These are phyloP conservation scores for Emmonsia crescens DNA, from an alignment of 2,329 filamentous ascomycete genomes.

Conservation along the genomic window DNA sequence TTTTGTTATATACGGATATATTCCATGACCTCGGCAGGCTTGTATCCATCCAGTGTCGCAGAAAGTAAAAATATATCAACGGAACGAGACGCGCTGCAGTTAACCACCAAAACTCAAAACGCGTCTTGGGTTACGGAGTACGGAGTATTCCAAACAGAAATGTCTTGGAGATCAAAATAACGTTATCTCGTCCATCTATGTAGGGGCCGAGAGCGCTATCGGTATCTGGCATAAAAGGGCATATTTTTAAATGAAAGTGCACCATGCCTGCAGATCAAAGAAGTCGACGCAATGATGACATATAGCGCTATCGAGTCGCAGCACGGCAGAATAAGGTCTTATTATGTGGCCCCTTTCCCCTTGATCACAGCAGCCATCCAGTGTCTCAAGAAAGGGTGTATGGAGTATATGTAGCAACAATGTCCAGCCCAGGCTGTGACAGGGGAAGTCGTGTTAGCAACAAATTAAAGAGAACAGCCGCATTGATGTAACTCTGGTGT, in stretches of 20 bases:
- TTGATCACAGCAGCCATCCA: not conserved
- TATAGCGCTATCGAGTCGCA: not conserved
- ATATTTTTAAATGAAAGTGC: not conserved
- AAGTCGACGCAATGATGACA: not conserved
- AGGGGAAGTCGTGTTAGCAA: not conserved
- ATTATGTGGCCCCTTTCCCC: not conserved
- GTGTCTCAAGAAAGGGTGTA: not conserved
- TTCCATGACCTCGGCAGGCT: not conserved
- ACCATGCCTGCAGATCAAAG: not conserved
- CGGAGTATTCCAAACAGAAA: no score
- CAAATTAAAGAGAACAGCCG: not conserved
- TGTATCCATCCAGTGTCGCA: not conserved
- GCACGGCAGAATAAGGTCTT: no score
- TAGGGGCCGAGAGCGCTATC: not conserved
- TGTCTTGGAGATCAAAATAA: no score
- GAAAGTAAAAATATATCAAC: not conserved
- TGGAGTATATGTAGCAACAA: not conserved
- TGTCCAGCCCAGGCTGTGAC: not conserved
- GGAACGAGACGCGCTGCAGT: no score
- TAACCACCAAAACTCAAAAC: no score
- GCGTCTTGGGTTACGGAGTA: not conserved
- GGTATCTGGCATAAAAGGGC: not conserved
- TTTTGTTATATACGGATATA: not conserved
- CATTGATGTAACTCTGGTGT: not conserved
- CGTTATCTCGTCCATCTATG: no score